Evolutionary conservation across 805 yeast genomes (phyloP).

Genomic region (Metschnikowia santaceciliae): DNA sequence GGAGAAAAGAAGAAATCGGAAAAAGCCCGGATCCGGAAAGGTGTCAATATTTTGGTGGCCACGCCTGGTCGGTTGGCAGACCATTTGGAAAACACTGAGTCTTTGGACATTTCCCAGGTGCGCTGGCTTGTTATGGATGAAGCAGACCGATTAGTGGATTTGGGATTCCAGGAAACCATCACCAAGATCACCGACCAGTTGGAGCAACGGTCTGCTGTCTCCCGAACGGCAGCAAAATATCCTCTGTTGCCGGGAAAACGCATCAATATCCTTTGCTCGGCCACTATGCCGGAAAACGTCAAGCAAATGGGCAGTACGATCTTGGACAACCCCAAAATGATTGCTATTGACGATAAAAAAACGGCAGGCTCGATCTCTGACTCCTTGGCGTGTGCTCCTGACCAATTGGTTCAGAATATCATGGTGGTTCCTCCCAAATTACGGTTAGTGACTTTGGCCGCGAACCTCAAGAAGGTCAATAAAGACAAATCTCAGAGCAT

Average conservation of each 20-base stretch:
- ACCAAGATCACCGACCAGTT: slow-evolving; percentile 65
- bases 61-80: slow-evolving; percentile 97
- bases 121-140: slow-evolving; percentile 92
- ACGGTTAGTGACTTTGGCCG: slow-evolving; percentile 76
- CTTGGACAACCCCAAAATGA: slow-evolving; percentile 67
- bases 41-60: slow-evolving; percentile 92
- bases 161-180: slow-evolving; percentile 94
- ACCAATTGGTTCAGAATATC: slow-evolving; percentile 77
- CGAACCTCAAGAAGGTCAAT: slow-evolving; percentile 49
- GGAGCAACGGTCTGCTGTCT: slow-evolving; percentile 41
- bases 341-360: slow-evolving; percentile 36
- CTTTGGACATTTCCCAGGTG: slow-evolving; percentile 66
- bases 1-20: slow-evolving; percentile 98
- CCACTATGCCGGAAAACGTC: slow-evolving; percentile 82
- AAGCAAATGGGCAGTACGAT: slow-evolving; percentile 77
- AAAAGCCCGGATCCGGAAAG: slow-evolving; percentile 92
- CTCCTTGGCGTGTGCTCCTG: slow-evolving; percentile 61
- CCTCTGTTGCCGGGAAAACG: slow-evolving; percentile 65
- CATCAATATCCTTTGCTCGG: slow-evolving; percentile 85
- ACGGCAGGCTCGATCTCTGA: not conserved
- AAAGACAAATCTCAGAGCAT: slow-evolving; percentile 25
- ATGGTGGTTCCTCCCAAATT: slow-evolving; percentile 90
- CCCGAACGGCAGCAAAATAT: slow-evolving; percentile 34
- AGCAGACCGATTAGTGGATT: slow-evolving; percentile 92
- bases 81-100: slow-evolving; percentile 85